These are phyloP conservation scores for Fusarium sp. DNA, from an alignment of 2,329 filamentous ascomycete species.

Conservation along the genomic window DNA sequence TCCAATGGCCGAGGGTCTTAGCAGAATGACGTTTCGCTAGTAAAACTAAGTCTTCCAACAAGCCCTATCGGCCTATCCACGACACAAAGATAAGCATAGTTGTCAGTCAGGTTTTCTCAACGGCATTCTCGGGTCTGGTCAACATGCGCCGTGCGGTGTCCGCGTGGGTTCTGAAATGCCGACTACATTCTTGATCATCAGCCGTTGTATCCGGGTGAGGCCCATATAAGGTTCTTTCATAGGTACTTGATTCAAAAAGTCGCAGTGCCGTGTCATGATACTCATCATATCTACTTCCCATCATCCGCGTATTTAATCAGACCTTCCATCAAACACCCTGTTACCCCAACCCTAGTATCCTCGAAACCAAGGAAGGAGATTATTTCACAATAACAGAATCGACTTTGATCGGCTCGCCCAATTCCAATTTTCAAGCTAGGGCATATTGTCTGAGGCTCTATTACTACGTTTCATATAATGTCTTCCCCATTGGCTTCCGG, in stretches of 20 bases:
- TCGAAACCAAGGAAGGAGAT: background rate
- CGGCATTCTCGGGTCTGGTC: conserved; percentile 36
- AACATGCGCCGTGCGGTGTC: conserved; percentile 3
- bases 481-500: conserved; percentile 8
- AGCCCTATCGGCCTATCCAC: conserved; percentile 1
- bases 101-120: background rate
- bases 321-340: background rate
- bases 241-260: conserved; percentile 23
- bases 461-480: conserved; percentile 12
- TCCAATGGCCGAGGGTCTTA: background rate
- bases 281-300: background rate
- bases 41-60: conserved; percentile 3
- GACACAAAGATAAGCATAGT: conserved; percentile 17
- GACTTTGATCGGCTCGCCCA: background rate
- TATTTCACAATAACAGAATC: background rate
- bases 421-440: background rate
- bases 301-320: background rate
- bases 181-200: conserved; percentile 23
- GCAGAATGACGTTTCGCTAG: conserved; percentile 27
- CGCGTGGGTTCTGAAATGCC: conserved; percentile 16
- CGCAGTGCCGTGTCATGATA: background rate
- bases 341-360: background rate
- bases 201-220: conserved; percentile 34
- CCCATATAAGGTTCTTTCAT: conserved; percentile 8
- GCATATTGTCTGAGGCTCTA: background rate